Evolutionary conservation across 192 early-diverging fungal species (phyloP), one percentile per base, ranked within the genome.

Genomic region (Phlyctochytrium planicorne): DNA sequence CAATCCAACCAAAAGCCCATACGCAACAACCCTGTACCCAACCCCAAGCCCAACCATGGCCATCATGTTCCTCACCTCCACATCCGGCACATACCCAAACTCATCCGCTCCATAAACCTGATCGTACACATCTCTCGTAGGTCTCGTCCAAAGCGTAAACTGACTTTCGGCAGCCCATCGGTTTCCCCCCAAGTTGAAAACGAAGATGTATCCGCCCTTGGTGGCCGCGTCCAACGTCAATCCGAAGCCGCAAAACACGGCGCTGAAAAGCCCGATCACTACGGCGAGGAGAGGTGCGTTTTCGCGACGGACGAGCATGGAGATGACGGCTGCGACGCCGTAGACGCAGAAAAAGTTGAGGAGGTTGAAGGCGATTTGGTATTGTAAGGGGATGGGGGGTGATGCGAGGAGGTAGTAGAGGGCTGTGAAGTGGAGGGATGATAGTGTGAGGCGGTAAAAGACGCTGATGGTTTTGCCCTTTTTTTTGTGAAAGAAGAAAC

Each of bases 331-430:
- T n/a, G n/a, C 61, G 1, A 81, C 30, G 12, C 76, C 75, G 60
- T 81, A 81, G 1, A 81, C 71, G 40, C 76, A 73, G 50, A 62
- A 81, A 50, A 78, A 81, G 50, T 65, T 34, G 34, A 81, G 63
- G 62, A 78, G 33, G 24, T 75, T 71, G 64, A 75, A 53, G 6
- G 62, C 35, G 60, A 63, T 75, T 33, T 60, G 40, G 27, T 25
- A 14, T 4, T 30, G 55, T 25, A 75, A 69, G 12, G 37, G 16
- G 17, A 73, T 34, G 24, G 52, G 52, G 2, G 79, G 75, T 47
- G 33, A 53, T 10, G 76, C 67, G 47, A 81, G 40, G 37, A 70
- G 60, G 33, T 66, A 68, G 61, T 67, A 75, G 33, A 75, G 62
- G 1, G 57, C 47, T 3, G 62, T 66, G 36, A 80, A 75, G 61